Percentiles rank a stretch among this genome's conserved stretches.
These are phyloP conservation scores for Xylogone sp. DNA, from an alignment of 2,329 filamentous ascomycete species.

Conservation along the genomic window DNA sequence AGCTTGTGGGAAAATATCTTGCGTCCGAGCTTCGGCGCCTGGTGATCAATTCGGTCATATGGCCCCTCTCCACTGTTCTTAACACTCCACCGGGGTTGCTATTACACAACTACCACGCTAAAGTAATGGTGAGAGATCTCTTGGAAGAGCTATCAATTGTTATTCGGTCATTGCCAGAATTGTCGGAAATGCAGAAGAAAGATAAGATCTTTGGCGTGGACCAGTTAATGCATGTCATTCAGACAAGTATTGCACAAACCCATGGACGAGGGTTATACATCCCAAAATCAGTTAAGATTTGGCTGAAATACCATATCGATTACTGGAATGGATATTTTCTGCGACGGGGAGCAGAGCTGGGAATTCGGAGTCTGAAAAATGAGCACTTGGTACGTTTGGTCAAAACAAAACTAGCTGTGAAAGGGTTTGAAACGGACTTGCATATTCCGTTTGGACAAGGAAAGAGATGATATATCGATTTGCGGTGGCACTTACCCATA, in stretches of 20 bases:
- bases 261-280: conserved; percentile 54
- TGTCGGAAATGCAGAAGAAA: conserved; percentile 52
- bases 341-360: conserved; percentile 64
- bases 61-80: conserved; percentile 76
- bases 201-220: conserved; percentile 54
- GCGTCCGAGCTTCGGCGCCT: conserved; percentile 75
- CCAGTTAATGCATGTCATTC: conserved; percentile 58
- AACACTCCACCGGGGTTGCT: conserved; percentile 73
- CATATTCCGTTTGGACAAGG: conserved; percentile 22
- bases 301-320: conserved; percentile 69
- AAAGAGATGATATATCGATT: conserved; percentile 1
- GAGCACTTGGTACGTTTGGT: conserved; percentile 70
- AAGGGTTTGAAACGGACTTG: conserved; percentile 16
- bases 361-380: conserved; percentile 69
- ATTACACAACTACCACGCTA: conserved; percentile 61
- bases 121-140: conserved; percentile 64
- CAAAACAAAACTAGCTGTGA: conserved; percentile 56
- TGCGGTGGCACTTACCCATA: no score
- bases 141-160: conserved; percentile 72
- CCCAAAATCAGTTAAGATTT: conserved; percentile 59
- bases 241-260: conserved; percentile 49
- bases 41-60: conserved; percentile 71
- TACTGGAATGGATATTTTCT: conserved; percentile 90
- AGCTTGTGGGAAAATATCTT: conserved; percentile 59
- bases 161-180: conserved; percentile 69